These are phyloP conservation scores for Tulasnella sp. DNA, from an alignment of 768 basidiomycete species.

Conservation along the genomic window DNA sequence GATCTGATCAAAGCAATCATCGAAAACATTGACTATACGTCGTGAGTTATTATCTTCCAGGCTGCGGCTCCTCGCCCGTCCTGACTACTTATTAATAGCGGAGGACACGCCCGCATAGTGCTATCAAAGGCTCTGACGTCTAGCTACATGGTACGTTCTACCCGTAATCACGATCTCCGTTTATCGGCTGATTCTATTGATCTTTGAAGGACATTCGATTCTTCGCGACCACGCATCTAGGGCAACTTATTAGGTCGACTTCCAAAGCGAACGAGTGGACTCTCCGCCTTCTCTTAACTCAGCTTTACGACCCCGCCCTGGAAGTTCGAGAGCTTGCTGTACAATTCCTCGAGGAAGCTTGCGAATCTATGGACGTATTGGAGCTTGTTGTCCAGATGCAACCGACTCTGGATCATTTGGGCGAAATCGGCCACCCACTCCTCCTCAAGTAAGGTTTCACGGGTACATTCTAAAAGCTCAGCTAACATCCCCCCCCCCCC, in stretches of 20 bases:
- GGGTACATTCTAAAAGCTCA: not conserved
- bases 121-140: slow-evolving; percentile 92
- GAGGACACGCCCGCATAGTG: slow-evolving; percentile 90
- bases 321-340: slow-evolving; percentile 91
- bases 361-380: slow-evolving; percentile 72
- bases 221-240: slow-evolving; percentile 82
- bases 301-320: slow-evolving; percentile 85
- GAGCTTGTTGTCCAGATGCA: slow-evolving; percentile 91
- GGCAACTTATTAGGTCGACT: slow-evolving; percentile 60
- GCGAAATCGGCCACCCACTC: slow-evolving; percentile 82
- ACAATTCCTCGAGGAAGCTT: slow-evolving; percentile 80
- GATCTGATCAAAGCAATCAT: slow-evolving; percentile 88
- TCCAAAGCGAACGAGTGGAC: slow-evolving; percentile 74
- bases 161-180: not conserved
- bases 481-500: not conserved
- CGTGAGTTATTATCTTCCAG: slow-evolving; percentile 82
- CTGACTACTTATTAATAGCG: slow-evolving; percentile 40
- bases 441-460: slow-evolving; percentile 61
- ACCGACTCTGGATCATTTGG: slow-evolving; percentile 91
- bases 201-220: slow-evolving; percentile 65
- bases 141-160: slow-evolving; percentile 60
- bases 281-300: slow-evolving; percentile 82
- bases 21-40: slow-evolving; percentile 83
- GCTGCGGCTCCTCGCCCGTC: slow-evolving; percentile 63
- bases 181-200: not conserved